A percentile compares a stretch with the other conserved stretches of the same genome.
Evolutionary conservation across 768 basidiomycete species (phyloP).

Genomic region (Lactarius akahatsu): DNA sequence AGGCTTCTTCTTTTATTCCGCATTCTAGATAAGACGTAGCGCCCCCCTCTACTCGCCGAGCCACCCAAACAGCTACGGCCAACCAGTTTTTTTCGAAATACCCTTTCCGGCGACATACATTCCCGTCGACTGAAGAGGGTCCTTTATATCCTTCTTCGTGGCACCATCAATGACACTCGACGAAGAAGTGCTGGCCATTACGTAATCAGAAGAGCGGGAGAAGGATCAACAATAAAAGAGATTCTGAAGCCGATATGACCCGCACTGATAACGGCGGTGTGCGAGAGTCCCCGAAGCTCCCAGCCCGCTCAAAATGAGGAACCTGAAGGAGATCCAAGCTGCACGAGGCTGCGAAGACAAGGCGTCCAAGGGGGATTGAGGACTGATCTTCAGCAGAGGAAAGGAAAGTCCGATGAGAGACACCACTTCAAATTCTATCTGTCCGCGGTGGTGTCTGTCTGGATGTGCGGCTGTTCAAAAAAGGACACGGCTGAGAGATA

Average conservation of each 20-base stretch:
- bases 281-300: neutral
- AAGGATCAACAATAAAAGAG: neutral
- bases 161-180: neutral
- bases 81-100: too few relatives aligned
- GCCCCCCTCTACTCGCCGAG: too few relatives aligned
- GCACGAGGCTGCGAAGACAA: neutral
- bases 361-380: neutral
- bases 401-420: neutral
- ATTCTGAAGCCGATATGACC: neutral
- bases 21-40: too few relatives aligned
- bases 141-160: neutral
- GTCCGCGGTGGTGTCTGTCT: neutral
- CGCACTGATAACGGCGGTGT: neutral
- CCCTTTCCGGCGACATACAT: neutral
- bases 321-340: neutral
- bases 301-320: neutral
- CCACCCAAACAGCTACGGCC: too few relatives aligned
- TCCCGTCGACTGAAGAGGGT: neutral
- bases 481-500: neutral
- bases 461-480: neutral
- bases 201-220: neutral
- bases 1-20: too few relatives aligned
- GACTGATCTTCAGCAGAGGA: neutral
- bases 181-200: neutral
- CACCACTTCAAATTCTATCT: neutral